Conservation (phyloP, 2,329 filamentous ascomycete species). For the Sordariomycetes sp. region DNA sequence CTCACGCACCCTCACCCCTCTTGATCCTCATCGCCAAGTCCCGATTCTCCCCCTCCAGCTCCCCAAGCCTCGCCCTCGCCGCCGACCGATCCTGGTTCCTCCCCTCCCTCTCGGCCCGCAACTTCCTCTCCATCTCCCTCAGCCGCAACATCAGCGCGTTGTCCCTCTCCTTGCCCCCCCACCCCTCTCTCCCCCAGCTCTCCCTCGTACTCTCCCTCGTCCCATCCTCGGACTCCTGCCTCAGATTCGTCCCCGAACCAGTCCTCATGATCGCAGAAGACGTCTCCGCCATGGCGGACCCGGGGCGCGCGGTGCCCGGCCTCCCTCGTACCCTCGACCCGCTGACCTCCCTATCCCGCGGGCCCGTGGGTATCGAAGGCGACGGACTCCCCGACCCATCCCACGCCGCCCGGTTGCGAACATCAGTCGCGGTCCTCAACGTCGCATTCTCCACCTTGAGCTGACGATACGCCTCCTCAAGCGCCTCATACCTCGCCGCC, state of each 20-base stretch:
- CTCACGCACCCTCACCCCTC: neutral
- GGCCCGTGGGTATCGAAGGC: constrained; percentile 39
- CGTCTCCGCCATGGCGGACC: constrained; percentile 12
- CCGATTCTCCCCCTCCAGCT: constrained; percentile 61
- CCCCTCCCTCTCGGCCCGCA: constrained; percentile 84
- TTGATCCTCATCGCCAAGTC: constrained; percentile 34
- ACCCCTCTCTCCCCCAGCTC: constrained; percentile 9
- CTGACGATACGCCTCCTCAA: constrained; percentile 49
- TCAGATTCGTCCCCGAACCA: constrained; percentile 15
- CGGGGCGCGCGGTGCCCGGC: constrained; percentile 4
- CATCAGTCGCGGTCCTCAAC: constrained; percentile 49
- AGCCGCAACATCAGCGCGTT: constrained; percentile 76
- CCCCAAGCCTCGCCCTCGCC: constrained; percentile 66
- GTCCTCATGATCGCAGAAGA: constrained; percentile 14
- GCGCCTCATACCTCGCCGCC: constrained; percentile 30
- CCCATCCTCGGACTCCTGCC: constrained; percentile 10
- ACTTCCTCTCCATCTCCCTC: constrained; percentile 72
- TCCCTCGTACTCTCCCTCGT: constrained; percentile 1
- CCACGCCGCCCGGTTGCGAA: constrained; percentile 35
- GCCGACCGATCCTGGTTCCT: constrained; percentile 73
- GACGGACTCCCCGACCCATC: constrained; percentile 29
- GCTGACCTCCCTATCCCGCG: constrained; percentile 29
- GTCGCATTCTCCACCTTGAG: constrained; percentile 57
- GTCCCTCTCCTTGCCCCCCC: constrained; percentile 26
- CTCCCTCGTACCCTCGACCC: constrained; percentile 7